Evolutionary conservation across 2,329 filamentous ascomycete genomes (phyloP).

Genomic region (Penicillium crustosum): DNA sequence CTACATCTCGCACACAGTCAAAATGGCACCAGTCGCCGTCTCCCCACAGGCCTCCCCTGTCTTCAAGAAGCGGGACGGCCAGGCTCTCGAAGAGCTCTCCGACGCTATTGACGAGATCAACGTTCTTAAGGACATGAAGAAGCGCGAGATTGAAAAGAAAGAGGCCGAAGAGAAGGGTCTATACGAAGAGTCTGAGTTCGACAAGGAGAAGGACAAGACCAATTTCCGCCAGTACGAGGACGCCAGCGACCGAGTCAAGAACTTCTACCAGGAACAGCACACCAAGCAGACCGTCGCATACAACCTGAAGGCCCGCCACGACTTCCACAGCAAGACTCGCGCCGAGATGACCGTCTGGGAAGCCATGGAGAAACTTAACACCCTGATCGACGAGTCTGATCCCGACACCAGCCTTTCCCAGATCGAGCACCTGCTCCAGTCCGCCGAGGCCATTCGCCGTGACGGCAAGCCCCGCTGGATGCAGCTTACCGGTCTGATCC

Average conservation of each 20-base stretch:
- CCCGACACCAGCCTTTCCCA: slow-evolving; percentile 84
- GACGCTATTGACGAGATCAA: slow-evolving; percentile 63
- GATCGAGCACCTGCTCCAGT: slow-evolving; percentile 86
- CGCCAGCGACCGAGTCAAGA: slow-evolving; percentile 79
- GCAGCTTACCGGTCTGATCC: slow-evolving; percentile 50
- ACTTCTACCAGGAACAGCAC: slow-evolving; percentile 75
- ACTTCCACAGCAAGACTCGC: slow-evolving; percentile 65
- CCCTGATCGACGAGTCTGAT: slow-evolving; percentile 85
- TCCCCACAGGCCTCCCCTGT: slow-evolving; percentile 22
- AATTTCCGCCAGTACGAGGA: slow-evolving; percentile 80
- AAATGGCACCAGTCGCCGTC: slow-evolving; percentile 36
- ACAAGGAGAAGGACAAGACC: slow-evolving; percentile 73
- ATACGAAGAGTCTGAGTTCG: slow-evolving; percentile 65
- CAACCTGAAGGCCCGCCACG: slow-evolving; percentile 76
- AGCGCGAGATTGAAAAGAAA: slow-evolving; percentile 53
- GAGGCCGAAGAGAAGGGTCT: slow-evolving; percentile 39
- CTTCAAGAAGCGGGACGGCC: slow-evolving; percentile 52
- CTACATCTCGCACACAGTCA: slow-evolving; percentile 5
- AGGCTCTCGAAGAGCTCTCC: slow-evolving; percentile 58
- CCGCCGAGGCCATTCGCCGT: slow-evolving; percentile 82
- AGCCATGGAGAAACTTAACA: slow-evolving; percentile 90
- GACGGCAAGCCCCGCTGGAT: slow-evolving; percentile 59
- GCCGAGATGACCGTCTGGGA: slow-evolving; percentile 85
- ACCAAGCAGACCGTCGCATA: slow-evolving; percentile 62
- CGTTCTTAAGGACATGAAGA: slow-evolving; percentile 57